These are phyloP conservation scores for Striga asiatica DNA, from an alignment of 257 asterid species.

Conservation along the genomic window DNA sequence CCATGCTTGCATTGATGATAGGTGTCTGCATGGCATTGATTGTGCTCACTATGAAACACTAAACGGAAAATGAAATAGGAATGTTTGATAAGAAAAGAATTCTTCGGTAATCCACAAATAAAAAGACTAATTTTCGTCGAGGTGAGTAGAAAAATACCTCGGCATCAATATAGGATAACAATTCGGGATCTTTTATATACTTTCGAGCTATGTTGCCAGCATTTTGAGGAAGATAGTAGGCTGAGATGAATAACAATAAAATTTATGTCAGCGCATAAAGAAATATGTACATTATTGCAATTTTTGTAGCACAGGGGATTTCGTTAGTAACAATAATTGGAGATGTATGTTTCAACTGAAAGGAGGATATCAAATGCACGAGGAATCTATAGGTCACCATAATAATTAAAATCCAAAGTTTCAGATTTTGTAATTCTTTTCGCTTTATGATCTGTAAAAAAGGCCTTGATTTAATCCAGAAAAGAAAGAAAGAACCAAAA, in stretches of 20 bases:
- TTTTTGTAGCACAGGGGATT: not conserved
- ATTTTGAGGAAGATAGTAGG: constrained; percentile 91
- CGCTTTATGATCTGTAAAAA: not conserved
- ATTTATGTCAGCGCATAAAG: constrained; percentile 14
- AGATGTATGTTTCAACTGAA: too few species aligned
- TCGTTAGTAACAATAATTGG: too few species aligned
- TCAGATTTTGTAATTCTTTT: too few species aligned
- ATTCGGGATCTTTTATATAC: constrained; percentile 70
- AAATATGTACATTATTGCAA: not conserved
- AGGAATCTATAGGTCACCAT: not conserved
- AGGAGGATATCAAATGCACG: too few species aligned
- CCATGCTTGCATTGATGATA: constrained; percentile 99
- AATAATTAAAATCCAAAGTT: not conserved
- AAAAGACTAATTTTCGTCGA: constrained; percentile 5
- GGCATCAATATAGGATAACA: constrained; percentile 85
- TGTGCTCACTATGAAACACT: constrained; percentile 98
- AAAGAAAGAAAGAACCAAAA: not conserved
- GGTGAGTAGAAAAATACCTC: constrained; percentile 48
- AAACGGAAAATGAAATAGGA: constrained; percentile 16
- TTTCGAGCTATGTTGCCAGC: constrained; percentile 87
- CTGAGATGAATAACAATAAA: constrained; percentile 39
- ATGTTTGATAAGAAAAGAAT: constrained; percentile 3
- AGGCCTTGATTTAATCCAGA: too few species aligned
- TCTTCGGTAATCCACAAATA: not conserved
- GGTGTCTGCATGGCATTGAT: constrained; percentile 89